phyloP scores from a whole-genome alignment of 2,329 filamentous ascomycete genomes.

The Seiridium cupressi region DNA sequence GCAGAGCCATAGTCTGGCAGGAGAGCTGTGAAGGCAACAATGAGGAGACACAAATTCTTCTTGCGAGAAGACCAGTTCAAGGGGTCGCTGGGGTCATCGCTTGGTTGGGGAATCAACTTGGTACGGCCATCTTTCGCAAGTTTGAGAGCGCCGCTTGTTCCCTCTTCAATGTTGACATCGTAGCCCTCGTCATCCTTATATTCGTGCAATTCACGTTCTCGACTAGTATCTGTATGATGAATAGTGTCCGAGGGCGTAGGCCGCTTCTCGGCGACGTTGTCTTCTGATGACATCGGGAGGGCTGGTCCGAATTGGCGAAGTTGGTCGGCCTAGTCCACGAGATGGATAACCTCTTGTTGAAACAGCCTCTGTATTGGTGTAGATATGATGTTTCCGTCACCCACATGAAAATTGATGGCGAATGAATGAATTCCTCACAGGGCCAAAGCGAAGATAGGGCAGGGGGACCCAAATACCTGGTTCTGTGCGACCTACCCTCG shows the following conservation, averaged over 20 bases:
- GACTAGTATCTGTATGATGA: neutral
- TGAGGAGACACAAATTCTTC: conserved; percentile 48
- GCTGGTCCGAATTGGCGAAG: too few species aligned
- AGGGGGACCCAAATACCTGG: too few species aligned
- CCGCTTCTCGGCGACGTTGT: neutral
- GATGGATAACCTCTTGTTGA: too few species aligned
- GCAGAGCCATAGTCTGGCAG: conserved; percentile 49
- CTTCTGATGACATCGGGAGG: neutral
- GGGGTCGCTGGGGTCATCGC: conserved; percentile 48
- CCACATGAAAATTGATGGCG: too few species aligned
- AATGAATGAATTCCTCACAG: too few species aligned
- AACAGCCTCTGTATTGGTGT: too few species aligned
- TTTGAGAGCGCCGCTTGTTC: conserved; percentile 23
- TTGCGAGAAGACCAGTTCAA: conserved; percentile 50
- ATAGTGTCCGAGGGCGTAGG: neutral
- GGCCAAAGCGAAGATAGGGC: too few species aligned
- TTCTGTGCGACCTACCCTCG: too few species aligned
- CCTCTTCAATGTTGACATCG: conserved; percentile 31
- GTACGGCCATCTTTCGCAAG: conserved; percentile 39
- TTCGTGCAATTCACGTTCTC: conserved; percentile 27
- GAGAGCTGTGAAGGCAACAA: conserved; percentile 44
- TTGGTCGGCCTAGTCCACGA: too few species aligned
- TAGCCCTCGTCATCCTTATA: conserved; percentile 35
- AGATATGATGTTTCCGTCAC: too few species aligned
- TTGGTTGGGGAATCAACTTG: conserved; percentile 53